Evolutionary conservation across 495 filamentous ascomycete species (phyloP).

Genomic region (Neurospora tetraspora): DNA sequence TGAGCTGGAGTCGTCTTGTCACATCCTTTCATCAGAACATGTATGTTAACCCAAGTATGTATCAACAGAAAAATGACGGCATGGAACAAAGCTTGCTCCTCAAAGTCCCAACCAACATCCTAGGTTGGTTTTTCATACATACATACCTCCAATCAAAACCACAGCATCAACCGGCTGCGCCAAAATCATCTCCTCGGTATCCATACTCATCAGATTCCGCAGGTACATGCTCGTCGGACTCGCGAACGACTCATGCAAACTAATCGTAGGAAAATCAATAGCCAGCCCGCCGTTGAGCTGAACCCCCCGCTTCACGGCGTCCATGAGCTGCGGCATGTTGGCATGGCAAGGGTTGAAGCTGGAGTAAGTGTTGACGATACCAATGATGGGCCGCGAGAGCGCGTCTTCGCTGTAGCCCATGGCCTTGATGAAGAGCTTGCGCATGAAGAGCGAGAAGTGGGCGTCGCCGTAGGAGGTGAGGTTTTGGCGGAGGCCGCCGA

Average conservation of each 20-base stretch:
- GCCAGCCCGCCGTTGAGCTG: conserved; percentile 51
- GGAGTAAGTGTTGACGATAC: conserved; percentile 57
- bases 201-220: conserved; percentile 62
- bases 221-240: conserved; percentile 60
- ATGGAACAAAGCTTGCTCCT: no score
- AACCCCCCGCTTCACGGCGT: conserved; percentile 53
- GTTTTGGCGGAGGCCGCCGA: conserved; percentile 44
- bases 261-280: conserved; percentile 59
- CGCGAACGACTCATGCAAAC: conserved; percentile 52
- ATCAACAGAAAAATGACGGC: not conserved
- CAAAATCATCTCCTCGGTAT: conserved; percentile 61
- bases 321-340: conserved; percentile 56
- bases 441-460: conserved; percentile 59
- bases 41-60: not conserved
- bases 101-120: not conserved
- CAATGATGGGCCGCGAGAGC: conserved; percentile 53
- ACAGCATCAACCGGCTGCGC: conserved; percentile 56
- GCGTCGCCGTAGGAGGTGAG: conserved; percentile 59
- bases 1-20: conserved; percentile 63
- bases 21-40: conserved; percentile 40
- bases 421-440: conserved; percentile 63
- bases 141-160: conserved; percentile 51
- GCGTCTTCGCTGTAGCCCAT: conserved; percentile 58
- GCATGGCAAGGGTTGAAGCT: conserved; percentile 61
- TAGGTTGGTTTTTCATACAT: no score